Conservation (phyloP, 495 filamentous ascomycete genomes). For the Daldinia grandis region DNA sequence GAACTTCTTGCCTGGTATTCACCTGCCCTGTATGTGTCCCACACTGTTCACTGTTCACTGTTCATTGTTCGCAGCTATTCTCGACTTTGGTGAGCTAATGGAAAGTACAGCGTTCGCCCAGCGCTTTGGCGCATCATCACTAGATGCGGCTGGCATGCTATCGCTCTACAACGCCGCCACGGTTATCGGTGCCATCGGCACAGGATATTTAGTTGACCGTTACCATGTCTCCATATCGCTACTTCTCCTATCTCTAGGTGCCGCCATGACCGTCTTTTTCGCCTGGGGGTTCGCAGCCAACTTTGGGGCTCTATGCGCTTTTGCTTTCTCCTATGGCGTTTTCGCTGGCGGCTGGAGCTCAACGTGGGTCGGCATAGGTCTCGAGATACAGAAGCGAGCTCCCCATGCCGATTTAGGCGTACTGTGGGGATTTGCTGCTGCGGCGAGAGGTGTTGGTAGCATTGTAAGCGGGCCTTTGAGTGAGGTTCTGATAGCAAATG, state of each 20-base stretch:
- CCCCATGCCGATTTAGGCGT: slow-evolving; percentile 53
- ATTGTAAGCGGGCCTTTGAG: slow-evolving; percentile 69
- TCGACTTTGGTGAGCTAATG: not conserved
- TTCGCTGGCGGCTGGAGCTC: slow-evolving; percentile 60
- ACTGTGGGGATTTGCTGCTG: slow-evolving; percentile 70
- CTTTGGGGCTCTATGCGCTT: slow-evolving; percentile 67
- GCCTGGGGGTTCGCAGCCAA: slow-evolving; percentile 71
- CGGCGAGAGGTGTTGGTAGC: slow-evolving; percentile 72
- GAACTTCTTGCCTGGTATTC: slow-evolving; percentile 73
- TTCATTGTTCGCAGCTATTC: not conserved
- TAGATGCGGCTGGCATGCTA: slow-evolving; percentile 61
- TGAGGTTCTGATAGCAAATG: slow-evolving; percentile 59
- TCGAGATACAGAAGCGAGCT: slow-evolving; percentile 60
- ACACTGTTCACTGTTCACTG: not conserved
- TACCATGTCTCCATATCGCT: slow-evolving; percentile 68
- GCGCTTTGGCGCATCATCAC: slow-evolving; percentile 50
- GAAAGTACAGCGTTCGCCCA: slow-evolving; percentile 27
- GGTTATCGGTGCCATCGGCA: slow-evolving; percentile 66
- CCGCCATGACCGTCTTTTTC: slow-evolving; percentile 67
- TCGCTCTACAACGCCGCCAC: slow-evolving; percentile 68
- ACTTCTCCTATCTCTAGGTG: slow-evolving; percentile 64
- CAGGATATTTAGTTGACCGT: slow-evolving; percentile 69
- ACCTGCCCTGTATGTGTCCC: slow-evolving; percentile 57
- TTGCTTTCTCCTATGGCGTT: slow-evolving; percentile 73
- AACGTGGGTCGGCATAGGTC: slow-evolving; percentile 68